Conservation (phyloP, 768 basidiomycete species). For the Suillus discolor region DNA sequence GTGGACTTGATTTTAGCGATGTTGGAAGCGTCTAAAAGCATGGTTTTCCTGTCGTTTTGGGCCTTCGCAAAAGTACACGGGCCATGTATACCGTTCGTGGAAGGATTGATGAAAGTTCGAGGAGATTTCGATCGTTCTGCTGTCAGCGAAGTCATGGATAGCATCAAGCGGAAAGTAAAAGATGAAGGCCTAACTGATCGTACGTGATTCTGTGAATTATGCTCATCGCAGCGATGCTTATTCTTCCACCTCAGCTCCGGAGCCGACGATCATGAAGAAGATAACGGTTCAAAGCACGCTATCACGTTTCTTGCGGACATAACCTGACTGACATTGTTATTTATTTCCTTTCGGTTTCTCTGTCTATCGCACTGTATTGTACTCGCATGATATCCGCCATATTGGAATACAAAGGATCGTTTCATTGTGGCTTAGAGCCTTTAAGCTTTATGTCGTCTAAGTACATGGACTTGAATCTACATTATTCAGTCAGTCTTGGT, state of each 20-base stretch:
- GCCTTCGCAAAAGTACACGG: constrained; percentile 92
- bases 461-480: constrained; percentile 18
- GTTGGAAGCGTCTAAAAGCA: constrained; percentile 83
- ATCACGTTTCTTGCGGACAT: constrained; percentile 68
- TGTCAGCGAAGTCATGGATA: constrained; percentile 91
- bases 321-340: constrained; percentile 5
- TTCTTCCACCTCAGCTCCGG: constrained; percentile 52
- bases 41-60: constrained; percentile 94
- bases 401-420: constrained; percentile 2
- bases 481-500: constrained; percentile 48
- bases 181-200: constrained; percentile 85
- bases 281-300: constrained; percentile 75
- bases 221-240: background rate
- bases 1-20: constrained; percentile 81
- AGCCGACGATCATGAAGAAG: constrained; percentile 92
- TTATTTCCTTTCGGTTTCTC: background rate
- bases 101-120: constrained; percentile 85
- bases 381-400: constrained; percentile 3
- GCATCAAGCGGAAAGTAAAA: constrained; percentile 88
- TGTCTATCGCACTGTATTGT: background rate
- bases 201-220: constrained; percentile 42
- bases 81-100: constrained; percentile 89
- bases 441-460: constrained; percentile 3
- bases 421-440: background rate
- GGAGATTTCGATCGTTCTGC: constrained; percentile 90